Evolutionary conservation across 2,329 filamentous ascomycete genomes (phyloP).

Genomic region (Cylindrodendrum hubeiense): DNA sequence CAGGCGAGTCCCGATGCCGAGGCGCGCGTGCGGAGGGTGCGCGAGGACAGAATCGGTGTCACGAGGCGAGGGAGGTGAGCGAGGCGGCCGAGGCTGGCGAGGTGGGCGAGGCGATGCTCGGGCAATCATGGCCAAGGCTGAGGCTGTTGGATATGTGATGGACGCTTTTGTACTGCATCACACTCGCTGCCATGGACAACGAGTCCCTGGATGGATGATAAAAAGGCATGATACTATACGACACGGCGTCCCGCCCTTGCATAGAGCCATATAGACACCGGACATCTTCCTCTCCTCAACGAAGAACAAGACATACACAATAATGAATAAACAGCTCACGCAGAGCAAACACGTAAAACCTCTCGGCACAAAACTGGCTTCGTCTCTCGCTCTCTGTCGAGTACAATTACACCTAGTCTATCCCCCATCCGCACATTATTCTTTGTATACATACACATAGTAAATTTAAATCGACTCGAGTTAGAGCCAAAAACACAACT

Average conservation of each 20-base stretch:
- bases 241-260: no score
- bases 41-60: constrained; percentile 56
- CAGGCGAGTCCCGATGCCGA: constrained; percentile 44
- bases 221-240: no score
- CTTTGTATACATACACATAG: neutral
- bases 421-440: constrained; percentile 1
- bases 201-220: no score
- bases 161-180: no score
- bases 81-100: no score
- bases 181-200: no score
- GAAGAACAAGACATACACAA: no score
- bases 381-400: neutral
- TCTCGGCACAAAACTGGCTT: no score
- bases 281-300: no score
- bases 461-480: neutral
- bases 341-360: no score
- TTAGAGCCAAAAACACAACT: neutral
- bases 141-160: neutral
- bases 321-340: no score
- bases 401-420: constrained; percentile 1
- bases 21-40: constrained; percentile 43
- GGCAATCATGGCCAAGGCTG: neutral
- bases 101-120: neutral
- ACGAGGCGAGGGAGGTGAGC: constrained; percentile 33
- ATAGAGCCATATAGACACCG: no score